Base-by-base conservation (phyloP, 192 early-diverging fungal genomes). In the Paraglomus occultum region DNA sequence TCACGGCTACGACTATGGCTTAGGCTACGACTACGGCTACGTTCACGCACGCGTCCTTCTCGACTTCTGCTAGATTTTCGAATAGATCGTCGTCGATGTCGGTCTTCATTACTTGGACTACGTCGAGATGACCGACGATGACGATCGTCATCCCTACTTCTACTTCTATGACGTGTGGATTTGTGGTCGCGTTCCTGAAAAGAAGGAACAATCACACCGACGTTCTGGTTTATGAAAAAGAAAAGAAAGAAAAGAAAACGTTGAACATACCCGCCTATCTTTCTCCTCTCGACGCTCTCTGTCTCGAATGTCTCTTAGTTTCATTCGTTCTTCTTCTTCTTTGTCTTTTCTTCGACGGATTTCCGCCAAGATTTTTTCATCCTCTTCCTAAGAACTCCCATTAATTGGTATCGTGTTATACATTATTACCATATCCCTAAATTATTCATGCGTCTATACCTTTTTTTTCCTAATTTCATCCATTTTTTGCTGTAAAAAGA, bases 401-500 rank as follows among this genome's bases (percentile, higher is more conserved):
- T n/a, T 20, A 4, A 23, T 8, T 18, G 23, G 40, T 23, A 50
- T 48, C 18, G 45, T 22, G 31, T 14, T 40, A 5, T 12, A 14
- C 57, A 51, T 18, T 1, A 2, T 18, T 17, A 17, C 15, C 3
- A 17, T 18, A 51, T 51, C 2, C 18, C 15, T 15, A 51, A 15
- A 50, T 57, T n/a, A 61, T 20, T 20, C 48, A 23, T 47, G 48
- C 6, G 44, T n/a, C 5, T 46, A 17, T 71, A 85, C 82, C 80
- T 83, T 81, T 57, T 80, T 73, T 10, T 67, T 54, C 39, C 82
- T 73, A 9, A 97, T 75, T 74, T 97, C 90, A 48, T 90, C 85
- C 72, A 95, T 95, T 74, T 96, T 95, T 42, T 85, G 74, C 48
- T 93, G 94, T 54, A 99, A 72, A 76, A 97, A 90, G 49, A 81